Conservation (phyloP, 164 flowering plant species). For the Amborella trichopoda region DNA sequence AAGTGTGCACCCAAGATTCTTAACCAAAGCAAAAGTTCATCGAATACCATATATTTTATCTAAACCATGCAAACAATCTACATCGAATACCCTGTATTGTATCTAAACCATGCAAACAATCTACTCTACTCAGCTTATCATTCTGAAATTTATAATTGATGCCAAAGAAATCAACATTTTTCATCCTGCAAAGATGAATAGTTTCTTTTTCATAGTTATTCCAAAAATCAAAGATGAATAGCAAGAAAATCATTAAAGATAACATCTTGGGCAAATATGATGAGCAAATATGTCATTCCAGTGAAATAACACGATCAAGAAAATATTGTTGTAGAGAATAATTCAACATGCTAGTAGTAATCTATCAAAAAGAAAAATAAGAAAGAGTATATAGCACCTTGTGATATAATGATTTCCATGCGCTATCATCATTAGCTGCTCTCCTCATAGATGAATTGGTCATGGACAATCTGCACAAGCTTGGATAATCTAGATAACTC, state of each 20-base stretch:
- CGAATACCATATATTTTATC: no score
- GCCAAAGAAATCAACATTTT: no score
- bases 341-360: neutral
- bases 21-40: no score
- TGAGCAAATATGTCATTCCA: neutral
- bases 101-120: no score
- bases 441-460: conserved; percentile 88
- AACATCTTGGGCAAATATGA: neutral
- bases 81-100: no score
- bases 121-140: no score
- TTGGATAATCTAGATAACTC: conserved; percentile 92
- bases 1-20: no score
- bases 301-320: neutral
- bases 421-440: conserved; percentile 96
- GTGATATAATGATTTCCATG: conserved; percentile 95
- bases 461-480: conserved; percentile 93
- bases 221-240: neutral
- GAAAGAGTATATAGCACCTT: conserved; percentile 36
- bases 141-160: no score
- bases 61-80: no score
- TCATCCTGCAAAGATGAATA: no score
- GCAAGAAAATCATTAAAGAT: neutral
- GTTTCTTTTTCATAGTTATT: no score
- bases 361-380: neutral
- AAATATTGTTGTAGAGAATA: neutral